A percentile compares a stretch with the other conserved stretches of the same genome.
phyloP scores from a whole-genome alignment of 352 stramenopile genomes.

The Globisporangium camurandrum region DNA sequence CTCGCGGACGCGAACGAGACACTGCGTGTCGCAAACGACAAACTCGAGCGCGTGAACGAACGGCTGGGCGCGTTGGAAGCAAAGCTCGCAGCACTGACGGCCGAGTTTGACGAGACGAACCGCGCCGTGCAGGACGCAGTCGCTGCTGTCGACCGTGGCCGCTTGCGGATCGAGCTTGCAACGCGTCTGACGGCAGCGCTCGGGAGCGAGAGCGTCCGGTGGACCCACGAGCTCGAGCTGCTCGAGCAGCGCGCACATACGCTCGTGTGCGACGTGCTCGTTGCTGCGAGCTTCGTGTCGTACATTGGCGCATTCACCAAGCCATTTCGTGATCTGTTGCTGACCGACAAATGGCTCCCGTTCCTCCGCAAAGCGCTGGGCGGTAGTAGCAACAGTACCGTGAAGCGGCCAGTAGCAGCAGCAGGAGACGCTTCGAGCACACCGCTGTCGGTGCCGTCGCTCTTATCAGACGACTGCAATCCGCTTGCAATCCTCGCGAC shows the following conservation, averaged over 20 bases:
- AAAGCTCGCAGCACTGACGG: slow-evolving; percentile 72
- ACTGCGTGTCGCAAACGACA: slow-evolving; percentile 75
- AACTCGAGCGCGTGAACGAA: slow-evolving; percentile 79
- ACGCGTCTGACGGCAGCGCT: slow-evolving; percentile 88
- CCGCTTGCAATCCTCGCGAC: slow-evolving; percentile 67
- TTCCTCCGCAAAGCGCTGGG: slow-evolving; percentile 66
- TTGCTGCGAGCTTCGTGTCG: slow-evolving; percentile 90
- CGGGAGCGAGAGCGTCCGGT: slow-evolving; percentile 91
- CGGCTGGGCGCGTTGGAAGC: slow-evolving; percentile 87
- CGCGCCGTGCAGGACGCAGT: slow-evolving; percentile 87
- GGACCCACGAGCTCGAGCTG: slow-evolving; percentile 74
- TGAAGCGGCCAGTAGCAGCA: slow-evolving; percentile 2
- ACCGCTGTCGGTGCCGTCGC: slow-evolving; percentile 7
- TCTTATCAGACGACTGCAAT: slow-evolving; percentile 33
- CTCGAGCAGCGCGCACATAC: slow-evolving; percentile 69
- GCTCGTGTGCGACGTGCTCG: slow-evolving; percentile 86
- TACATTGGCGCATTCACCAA: slow-evolving; percentile 94
- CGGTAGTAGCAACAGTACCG: slow-evolving; percentile 10
- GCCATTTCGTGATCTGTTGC: slow-evolving; percentile 80
- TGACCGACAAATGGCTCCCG: slow-evolving; percentile 81
- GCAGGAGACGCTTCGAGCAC: neutral
- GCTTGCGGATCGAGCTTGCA: slow-evolving; percentile 88
- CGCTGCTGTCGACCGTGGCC: slow-evolving; percentile 74
- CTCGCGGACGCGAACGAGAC: slow-evolving; percentile 78
- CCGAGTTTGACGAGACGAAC: slow-evolving; percentile 85